A percentile compares a stretch with the other conserved stretches of the same genome.
Conservation (phyloP, 2,329 filamentous ascomycete species). For the Trichoderma arundinaceum region DNA sequence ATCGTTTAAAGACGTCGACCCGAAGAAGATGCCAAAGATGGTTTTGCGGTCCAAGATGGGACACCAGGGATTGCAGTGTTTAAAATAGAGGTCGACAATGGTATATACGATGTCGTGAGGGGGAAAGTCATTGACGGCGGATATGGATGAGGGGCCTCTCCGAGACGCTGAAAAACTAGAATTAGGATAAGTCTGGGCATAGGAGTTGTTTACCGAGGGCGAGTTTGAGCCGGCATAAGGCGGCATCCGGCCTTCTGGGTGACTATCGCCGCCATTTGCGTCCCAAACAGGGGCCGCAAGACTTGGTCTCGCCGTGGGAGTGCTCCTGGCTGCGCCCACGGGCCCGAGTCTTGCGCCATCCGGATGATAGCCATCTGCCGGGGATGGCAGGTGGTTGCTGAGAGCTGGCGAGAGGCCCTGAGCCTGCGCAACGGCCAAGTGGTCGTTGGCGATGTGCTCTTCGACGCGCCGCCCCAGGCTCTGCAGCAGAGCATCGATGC, state of each 20-base stretch:
- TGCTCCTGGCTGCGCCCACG: slow-evolving; percentile 28
- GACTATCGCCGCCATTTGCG: slow-evolving; percentile 4
- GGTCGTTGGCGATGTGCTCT: slow-evolving; percentile 49
- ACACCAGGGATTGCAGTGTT: slow-evolving; percentile 67
- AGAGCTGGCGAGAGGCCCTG: slow-evolving; percentile 44
- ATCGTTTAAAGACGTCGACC: slow-evolving; percentile 48
- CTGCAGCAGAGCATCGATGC: slow-evolving; percentile 55
- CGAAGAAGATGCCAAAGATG: slow-evolving; percentile 49
- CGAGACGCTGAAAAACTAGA: slow-evolving; percentile 28
- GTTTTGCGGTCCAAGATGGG: slow-evolving; percentile 53
- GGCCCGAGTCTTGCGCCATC: slow-evolving; percentile 15
- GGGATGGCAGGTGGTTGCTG: slow-evolving; percentile 44
- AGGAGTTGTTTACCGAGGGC: slow-evolving; percentile 3
- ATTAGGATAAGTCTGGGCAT: slow-evolving; percentile 21
- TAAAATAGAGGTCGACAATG: slow-evolving; percentile 66
- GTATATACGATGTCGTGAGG: slow-evolving; percentile 65
- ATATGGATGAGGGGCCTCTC: slow-evolving; percentile 40
- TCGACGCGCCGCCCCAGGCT: slow-evolving; percentile 51
- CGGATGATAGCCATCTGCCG: slow-evolving; percentile 38
- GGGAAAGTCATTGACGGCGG: slow-evolving; percentile 57
- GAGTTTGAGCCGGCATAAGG: neutral
- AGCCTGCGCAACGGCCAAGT: slow-evolving; percentile 35
- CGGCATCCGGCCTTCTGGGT: slow-evolving; percentile 20
- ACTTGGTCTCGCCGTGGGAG: slow-evolving; percentile 17
- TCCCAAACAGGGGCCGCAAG: slow-evolving; percentile 28